These are phyloP conservation scores for Purshia tridentata DNA, from an alignment of 306 rosid genomes.

Conservation along the genomic window DNA sequence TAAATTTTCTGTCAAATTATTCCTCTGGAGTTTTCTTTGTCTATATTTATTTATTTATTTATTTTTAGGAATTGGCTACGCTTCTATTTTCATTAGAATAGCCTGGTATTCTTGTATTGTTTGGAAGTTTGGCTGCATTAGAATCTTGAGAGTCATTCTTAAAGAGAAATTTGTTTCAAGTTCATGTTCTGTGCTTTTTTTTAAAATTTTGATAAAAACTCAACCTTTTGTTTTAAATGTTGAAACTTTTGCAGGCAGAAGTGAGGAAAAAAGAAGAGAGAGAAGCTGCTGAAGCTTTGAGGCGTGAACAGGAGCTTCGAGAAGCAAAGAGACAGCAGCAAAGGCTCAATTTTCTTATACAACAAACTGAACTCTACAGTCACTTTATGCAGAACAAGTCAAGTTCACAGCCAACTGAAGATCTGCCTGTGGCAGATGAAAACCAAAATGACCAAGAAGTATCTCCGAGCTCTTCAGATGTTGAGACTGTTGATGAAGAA, in stretches of 20 bases:
- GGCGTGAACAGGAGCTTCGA: constrained; percentile 93
- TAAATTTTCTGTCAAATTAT: neutral
- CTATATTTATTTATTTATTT: neutral
- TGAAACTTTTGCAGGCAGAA: constrained; percentile 61
- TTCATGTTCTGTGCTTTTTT: neutral
- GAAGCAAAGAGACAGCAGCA: constrained; percentile 99
- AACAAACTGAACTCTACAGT: constrained; percentile 96
- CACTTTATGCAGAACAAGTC: constrained; percentile 99
- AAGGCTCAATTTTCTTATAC: constrained; percentile 95
- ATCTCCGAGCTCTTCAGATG: constrained; percentile 41
- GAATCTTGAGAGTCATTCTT: neutral
- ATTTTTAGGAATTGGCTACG: no score
- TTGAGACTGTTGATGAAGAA: constrained; percentile 54
- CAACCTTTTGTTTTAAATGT: constrained; percentile 17
- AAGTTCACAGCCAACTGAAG: constrained; percentile 64
- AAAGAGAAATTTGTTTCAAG: constrained; percentile 13
- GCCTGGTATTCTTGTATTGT: neutral
- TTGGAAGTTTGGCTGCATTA: constrained; percentile 4
- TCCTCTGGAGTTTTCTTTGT: neutral
- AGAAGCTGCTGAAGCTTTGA: constrained; percentile 97
- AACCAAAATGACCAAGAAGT: constrained; percentile 49
- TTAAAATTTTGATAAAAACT: constrained; percentile 17
- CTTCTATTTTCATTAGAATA: neutral
- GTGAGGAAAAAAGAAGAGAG: constrained; percentile 89
- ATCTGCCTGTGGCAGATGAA: constrained; percentile 52